phyloP scores from a whole-genome alignment of 2,329 filamentous ascomycete genomes.

The Pseudovirgaria hyperparasitica region DNA sequence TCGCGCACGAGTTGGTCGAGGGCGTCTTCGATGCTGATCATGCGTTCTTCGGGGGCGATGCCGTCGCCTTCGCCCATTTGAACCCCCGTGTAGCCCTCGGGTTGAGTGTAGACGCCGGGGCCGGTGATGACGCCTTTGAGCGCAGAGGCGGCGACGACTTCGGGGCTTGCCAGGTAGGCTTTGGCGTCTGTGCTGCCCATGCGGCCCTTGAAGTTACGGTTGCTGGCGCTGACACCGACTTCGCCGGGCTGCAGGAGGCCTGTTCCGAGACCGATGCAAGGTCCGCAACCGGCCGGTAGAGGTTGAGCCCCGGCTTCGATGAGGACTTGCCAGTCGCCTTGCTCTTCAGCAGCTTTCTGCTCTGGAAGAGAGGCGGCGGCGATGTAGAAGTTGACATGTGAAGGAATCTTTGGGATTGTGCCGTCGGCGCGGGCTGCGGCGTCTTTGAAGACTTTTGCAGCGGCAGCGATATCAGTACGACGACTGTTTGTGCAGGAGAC shows the following conservation, averaged over 20 bases:
- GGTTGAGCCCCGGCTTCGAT: slow-evolving; percentile 65
- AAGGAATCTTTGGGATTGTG: slow-evolving; percentile 54
- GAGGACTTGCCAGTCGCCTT: slow-evolving; percentile 75
- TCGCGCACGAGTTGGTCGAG: slow-evolving; percentile 59
- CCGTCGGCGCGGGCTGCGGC: slow-evolving; percentile 49
- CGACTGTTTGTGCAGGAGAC: slow-evolving; percentile 85
- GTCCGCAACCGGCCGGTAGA: slow-evolving; percentile 63
- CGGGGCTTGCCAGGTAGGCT: slow-evolving; percentile 78
- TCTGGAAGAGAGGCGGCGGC: slow-evolving; percentile 72
- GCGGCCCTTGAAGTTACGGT: slow-evolving; percentile 83
- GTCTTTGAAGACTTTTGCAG: slow-evolving; percentile 74
- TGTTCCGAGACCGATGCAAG: slow-evolving; percentile 73
- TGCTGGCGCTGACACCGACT: slow-evolving; percentile 70
- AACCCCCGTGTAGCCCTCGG: slow-evolving; percentile 54
- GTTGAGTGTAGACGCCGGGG: slow-evolving; percentile 65
- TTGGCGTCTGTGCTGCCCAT: slow-evolving; percentile 73
- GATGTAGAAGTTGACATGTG: slow-evolving; percentile 75
- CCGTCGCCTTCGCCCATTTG: slow-evolving; percentile 61
- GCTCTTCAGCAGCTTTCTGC: slow-evolving; percentile 63
- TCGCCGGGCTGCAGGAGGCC: slow-evolving; percentile 77
- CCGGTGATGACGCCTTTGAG: slow-evolving; percentile 60
- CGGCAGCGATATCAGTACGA: slow-evolving; percentile 66
- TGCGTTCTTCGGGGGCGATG: slow-evolving; percentile 48
- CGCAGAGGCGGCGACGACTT: slow-evolving; percentile 85
- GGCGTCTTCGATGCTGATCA: slow-evolving; percentile 54